Percentiles rank a stretch among this genome's conserved stretches.
Evolutionary conservation across 140 eudicot genomes (phyloP).

Genomic region (Oenanthe javanica): DNA sequence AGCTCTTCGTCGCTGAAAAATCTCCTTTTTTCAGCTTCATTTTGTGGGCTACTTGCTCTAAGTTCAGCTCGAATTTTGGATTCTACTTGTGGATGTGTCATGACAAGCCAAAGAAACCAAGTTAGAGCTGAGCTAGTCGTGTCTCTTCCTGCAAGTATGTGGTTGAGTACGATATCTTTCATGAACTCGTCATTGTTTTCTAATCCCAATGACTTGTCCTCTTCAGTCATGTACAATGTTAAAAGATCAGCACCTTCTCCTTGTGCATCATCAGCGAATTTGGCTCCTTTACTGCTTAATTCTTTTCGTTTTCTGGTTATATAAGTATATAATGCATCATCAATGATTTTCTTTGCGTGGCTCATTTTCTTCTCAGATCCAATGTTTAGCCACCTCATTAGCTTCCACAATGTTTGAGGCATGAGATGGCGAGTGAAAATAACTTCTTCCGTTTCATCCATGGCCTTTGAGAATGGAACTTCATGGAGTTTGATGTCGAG

Average conservation of each 20-base stretch:
- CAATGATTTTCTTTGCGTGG: conserved; percentile 34
- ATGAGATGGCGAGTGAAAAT: conserved; percentile 43
- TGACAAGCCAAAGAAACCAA: conserved; percentile 43
- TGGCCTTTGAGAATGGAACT: conserved; percentile 56
- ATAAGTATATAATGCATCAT: conserved; percentile 23
- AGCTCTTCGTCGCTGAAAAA: conserved; percentile 31
- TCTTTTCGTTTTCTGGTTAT: conserved; percentile 36
- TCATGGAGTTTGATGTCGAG: conserved; percentile 38
- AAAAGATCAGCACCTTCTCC: conserved; percentile 39
- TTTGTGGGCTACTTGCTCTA: background rate
- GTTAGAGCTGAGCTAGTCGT: conserved; percentile 32
- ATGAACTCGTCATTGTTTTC: conserved; percentile 37
- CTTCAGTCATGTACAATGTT: conserved; percentile 38
- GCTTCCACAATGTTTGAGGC: conserved; percentile 50
- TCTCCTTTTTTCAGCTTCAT: conserved; percentile 18
- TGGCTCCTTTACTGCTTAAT: background rate
- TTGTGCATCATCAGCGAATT: background rate
- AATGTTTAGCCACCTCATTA: conserved; percentile 38
- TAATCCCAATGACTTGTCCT: conserved; percentile 7
- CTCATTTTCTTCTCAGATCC: conserved; percentile 44
- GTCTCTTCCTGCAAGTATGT: conserved; percentile 45
- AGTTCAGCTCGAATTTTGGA: conserved; percentile 48
- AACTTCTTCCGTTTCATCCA: conserved; percentile 59
- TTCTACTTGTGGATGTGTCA: conserved; percentile 37
- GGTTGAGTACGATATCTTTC: conserved; percentile 26